Evolutionary conservation across 1,284 basidiomycete genomes (phyloP).

Genomic region (Athelia psychrophila): DNA sequence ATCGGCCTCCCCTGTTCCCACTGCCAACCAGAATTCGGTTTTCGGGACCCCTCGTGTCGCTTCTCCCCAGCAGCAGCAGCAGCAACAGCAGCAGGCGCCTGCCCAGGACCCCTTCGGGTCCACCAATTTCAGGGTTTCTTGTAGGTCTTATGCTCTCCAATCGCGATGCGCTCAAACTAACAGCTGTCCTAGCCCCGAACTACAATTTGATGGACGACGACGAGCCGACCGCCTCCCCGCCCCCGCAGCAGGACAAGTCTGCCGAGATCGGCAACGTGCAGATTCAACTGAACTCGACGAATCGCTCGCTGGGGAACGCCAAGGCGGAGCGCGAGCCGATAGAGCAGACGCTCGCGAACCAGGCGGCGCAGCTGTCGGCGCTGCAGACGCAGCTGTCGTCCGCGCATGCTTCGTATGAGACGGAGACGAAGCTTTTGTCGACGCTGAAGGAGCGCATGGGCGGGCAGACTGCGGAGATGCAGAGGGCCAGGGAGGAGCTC

Average conservation of each 20-base stretch:
- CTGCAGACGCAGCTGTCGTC: slow-evolving; percentile 75
- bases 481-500: slow-evolving; percentile 74
- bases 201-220: slow-evolving; percentile 74
- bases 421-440: slow-evolving; percentile 74
- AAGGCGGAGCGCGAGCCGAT: slow-evolving; percentile 56
- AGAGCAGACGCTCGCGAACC: slow-evolving; percentile 58
- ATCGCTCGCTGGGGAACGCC: slow-evolving; percentile 58
- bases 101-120: slow-evolving; percentile 42
- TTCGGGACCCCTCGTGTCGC: slow-evolving; percentile 16
- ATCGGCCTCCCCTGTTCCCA: slow-evolving; percentile 36
- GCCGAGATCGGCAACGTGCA: slow-evolving; percentile 85
- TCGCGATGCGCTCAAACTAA: slow-evolving; percentile 12
- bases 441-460: slow-evolving; percentile 72
- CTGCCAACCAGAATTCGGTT: slow-evolving; percentile 19
- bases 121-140: slow-evolving; percentile 17
- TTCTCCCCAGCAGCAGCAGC: slow-evolving; percentile 18
- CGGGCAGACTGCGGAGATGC: slow-evolving; percentile 77
- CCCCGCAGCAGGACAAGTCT: slow-evolving; percentile 63
- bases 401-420: slow-evolving; percentile 81
- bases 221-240: slow-evolving; percentile 44
- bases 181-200: slow-evolving; percentile 22
- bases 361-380: slow-evolving; percentile 68
- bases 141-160: slow-evolving; percentile 21
- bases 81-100: slow-evolving; percentile 7
- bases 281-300: slow-evolving; percentile 84